Conservation (phyloP, 768 basidiomycete species). For the Agaricus blazei region DNA sequence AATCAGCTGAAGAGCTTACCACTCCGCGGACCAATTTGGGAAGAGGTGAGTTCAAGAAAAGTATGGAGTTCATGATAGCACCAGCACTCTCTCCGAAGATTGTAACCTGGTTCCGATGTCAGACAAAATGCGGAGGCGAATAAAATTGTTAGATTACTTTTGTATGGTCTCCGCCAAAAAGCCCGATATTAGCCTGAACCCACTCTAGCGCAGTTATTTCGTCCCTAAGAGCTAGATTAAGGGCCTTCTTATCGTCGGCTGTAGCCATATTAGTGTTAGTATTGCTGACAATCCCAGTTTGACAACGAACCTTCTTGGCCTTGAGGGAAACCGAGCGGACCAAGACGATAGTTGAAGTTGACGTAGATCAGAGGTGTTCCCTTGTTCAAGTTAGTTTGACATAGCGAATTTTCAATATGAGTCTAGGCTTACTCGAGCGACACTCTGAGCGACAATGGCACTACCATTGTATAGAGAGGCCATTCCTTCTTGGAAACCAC, state of each 20-base stretch:
- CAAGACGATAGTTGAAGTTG: constrained; percentile 36
- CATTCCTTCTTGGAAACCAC: constrained; percentile 25
- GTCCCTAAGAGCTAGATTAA: constrained; percentile 45
- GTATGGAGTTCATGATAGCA: constrained; percentile 36
- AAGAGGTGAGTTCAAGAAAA: constrained; percentile 30
- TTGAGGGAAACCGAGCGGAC: constrained; percentile 41
- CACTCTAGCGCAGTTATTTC: constrained; percentile 40
- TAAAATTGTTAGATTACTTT: constrained; percentile 14
- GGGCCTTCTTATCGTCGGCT: constrained; percentile 31
- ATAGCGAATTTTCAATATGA: neutral
- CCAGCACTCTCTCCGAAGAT: constrained; percentile 53
- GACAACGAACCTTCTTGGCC: constrained; percentile 27
- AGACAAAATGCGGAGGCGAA: neutral
- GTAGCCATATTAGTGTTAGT: too few relatives aligned
- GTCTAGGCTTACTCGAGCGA: constrained; percentile 23
- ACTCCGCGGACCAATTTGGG: constrained; percentile 29
- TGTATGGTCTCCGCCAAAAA: constrained; percentile 51
- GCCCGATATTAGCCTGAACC: constrained; percentile 55
- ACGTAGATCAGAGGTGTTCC: constrained; percentile 40
- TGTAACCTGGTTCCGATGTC: constrained; percentile 31
- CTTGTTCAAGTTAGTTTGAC: constrained; percentile 12
- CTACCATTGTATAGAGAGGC: constrained; percentile 27
- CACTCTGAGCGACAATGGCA: constrained; percentile 29
- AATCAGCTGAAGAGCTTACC: constrained; percentile 9
- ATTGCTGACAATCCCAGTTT: neutral